Conservation (phyloP, 208 protist species). For the Trichomonas vaginalis region DNA sequence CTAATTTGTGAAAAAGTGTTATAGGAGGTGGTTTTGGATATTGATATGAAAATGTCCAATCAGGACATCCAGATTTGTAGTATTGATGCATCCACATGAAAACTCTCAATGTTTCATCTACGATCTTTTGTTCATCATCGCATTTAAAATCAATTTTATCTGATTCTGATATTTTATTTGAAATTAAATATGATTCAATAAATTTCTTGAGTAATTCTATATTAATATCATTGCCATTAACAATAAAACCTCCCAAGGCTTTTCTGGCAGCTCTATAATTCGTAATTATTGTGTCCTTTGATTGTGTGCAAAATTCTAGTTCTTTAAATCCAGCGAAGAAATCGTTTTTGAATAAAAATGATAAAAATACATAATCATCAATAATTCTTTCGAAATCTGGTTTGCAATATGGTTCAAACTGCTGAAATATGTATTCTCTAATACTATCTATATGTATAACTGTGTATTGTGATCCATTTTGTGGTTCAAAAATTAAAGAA, state of each 20-base stretch:
- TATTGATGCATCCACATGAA: neutral
- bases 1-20: neutral
- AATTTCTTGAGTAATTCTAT: neutral
- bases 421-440: neutral
- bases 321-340: neutral
- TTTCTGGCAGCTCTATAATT: neutral
- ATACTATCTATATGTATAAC: neutral
- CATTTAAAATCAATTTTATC: neutral
- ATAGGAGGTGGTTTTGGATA: neutral
- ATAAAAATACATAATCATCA: neutral
- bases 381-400: neutral
- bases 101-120: neutral
- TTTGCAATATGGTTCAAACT: neutral
- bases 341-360: neutral
- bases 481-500: conserved; percentile 43
- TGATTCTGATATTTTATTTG: neutral
- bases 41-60: neutral
- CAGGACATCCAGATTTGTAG: neutral
- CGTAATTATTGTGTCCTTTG: neutral
- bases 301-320: neutral
- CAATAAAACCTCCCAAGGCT: neutral
- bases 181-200: neutral
- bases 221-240: neutral
- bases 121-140: neutral
- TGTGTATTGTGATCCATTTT: neutral